Evolutionary conservation across 495 filamentous ascomycete species (phyloP), one percentile per base, ranked within the genome.

Genomic region (Cladorrhinum samala): DNA sequence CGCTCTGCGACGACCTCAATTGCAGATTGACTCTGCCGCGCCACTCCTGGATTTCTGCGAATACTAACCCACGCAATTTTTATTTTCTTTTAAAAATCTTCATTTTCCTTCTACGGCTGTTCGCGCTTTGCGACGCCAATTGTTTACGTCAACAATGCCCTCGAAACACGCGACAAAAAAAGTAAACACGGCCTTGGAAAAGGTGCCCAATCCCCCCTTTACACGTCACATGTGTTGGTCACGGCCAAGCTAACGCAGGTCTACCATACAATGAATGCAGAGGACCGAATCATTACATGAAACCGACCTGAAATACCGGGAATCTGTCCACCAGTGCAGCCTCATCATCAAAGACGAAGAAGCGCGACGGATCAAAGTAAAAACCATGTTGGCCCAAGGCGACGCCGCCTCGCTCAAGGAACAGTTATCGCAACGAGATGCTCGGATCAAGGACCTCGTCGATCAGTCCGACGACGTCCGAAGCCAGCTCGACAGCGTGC

Each of bases 251-350:
- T 9, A 41, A 24, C 46, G 11, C 16, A 13, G 37, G 19, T 11
- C 61, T 64, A 17, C 66, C 57, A 24, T 7, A 42, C 13, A 39
- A 16, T 40, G 23, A 33, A 30, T 9, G 33, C 39, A 77, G 70
- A 63, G 63, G 33, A 63, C 55, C 43, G 64, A 70, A 18, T 49
- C 60, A 21, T 45, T 76, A 6, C 74, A 77, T 43, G 62, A 63
- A 2, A 73, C 86, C 14, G 89, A 95, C 60, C 71, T 82, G 20
- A 80, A 81, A 57, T 87, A 91, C 60, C 79, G 84, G 49, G 74
- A 74, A 42, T 76, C 73, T 54, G 63, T 77, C 39, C 77, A 79
- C 47, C 71, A 80, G 42, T 73, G 83, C 18, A 73, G 84, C 39
- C 63, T 82, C 11, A 62, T 91, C 39, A 66, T 80, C 47, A 84